Percentiles rank a stretch among this genome's conserved stretches.
Evolutionary conservation across 371 early-diverging fungal species (phyloP).

Genomic region (Mucor circinelloides): DNA sequence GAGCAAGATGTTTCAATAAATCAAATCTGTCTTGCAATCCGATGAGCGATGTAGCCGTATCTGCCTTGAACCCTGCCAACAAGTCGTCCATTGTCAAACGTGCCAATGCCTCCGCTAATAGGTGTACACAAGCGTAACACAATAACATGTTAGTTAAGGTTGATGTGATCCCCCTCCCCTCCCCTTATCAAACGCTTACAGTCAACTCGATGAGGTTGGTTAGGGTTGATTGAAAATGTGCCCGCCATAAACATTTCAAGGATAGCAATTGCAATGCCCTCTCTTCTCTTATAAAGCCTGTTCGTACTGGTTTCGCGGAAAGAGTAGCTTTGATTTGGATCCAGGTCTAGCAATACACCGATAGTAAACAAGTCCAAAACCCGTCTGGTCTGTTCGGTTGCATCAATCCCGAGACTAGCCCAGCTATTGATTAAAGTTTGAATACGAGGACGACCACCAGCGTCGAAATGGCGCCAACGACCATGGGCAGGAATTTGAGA

Average conservation of each 20-base stretch:
- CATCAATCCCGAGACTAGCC: conserved; percentile 43
- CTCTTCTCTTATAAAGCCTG: conserved; percentile 60
- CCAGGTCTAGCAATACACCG: conserved; percentile 85
- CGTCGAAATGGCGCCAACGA: conserved; percentile 88
- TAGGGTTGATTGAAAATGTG: conserved; percentile 67
- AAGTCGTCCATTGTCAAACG: conserved; percentile 59
- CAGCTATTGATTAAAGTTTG: conserved; percentile 54
- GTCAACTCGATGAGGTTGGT: conserved; percentile 74
- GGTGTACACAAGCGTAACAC: neutral
- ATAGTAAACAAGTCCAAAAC: conserved; percentile 84
- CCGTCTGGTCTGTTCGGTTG: conserved; percentile 69
- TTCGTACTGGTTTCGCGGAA: conserved; percentile 63
- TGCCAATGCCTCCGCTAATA: conserved; percentile 51
- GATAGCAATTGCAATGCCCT: conserved; percentile 86
- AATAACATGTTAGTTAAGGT: neutral
- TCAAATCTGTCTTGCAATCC: conserved; percentile 77
- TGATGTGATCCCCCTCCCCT: too few species aligned
- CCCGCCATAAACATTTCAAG: conserved; percentile 84
- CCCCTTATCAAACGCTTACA: conserved; percentile 33
- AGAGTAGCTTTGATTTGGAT: conserved; percentile 78
- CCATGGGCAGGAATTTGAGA: conserved; percentile 79
- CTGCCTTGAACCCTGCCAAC: conserved; percentile 71
- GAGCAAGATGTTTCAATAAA: conserved; percentile 73
- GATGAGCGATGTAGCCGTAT: conserved; percentile 67
- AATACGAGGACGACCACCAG: conserved; percentile 57